These are phyloP conservation scores for Pythium chondricola DNA, from an alignment of 352 stramenopile genomes.

Conservation along the genomic window DNA sequence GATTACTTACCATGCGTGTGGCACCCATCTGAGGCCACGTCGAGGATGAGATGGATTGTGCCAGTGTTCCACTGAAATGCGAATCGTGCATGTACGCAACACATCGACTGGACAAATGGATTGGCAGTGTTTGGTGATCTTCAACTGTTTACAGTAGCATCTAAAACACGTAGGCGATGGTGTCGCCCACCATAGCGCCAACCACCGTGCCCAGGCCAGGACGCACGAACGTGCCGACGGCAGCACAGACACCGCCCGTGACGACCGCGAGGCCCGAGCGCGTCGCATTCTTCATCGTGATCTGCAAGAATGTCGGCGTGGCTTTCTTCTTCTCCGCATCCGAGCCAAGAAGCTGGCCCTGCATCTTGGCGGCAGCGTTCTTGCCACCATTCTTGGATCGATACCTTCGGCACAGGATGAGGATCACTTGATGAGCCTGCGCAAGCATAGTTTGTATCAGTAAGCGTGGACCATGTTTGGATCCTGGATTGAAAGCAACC, in stretches of 20 bases:
- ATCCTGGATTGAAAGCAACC: too few species aligned
- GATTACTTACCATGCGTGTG: neutral
- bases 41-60: too few species aligned
- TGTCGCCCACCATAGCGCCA: conserved; percentile 69
- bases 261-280: conserved; percentile 61
- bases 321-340: neutral
- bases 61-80: too few species aligned
- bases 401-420: conserved; percentile 69
- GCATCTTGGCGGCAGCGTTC: neutral
- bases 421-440: conserved; percentile 60
- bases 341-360: too few species aligned
- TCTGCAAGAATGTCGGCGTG: conserved; percentile 29
- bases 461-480: too few species aligned
- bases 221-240: conserved; percentile 61
- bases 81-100: too few species aligned
- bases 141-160: too few species aligned
- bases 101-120: too few species aligned
- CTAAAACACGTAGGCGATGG: conserved; percentile 74
- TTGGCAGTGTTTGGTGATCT: too few species aligned
- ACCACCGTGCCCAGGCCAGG: conserved; percentile 75
- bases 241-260: conserved; percentile 57
- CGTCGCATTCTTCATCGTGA: conserved; percentile 53
- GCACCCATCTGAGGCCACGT: too few species aligned
- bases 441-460: too few species aligned
- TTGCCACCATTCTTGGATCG: conserved; percentile 19